phyloP scores from a whole-genome alignment of 208 protist genomes.

The Phytomonas sp. region DNA sequence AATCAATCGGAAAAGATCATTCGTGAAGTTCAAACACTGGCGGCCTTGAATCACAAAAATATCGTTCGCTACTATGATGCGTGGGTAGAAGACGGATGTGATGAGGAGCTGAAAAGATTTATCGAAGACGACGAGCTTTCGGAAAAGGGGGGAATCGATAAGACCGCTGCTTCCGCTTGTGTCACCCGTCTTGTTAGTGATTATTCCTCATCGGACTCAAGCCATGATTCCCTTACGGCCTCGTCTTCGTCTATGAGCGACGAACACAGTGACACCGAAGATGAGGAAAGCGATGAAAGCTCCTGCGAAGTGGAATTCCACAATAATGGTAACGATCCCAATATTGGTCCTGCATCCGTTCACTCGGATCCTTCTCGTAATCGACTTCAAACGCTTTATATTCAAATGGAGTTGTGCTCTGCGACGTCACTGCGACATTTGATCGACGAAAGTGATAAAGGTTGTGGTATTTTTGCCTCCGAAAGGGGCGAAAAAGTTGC shows the following conservation, averaged over 20 bases:
- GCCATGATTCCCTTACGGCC: slow-evolving; percentile 1
- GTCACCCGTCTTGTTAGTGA: background rate
- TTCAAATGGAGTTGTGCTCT: slow-evolving; percentile 85
- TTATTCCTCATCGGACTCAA: slow-evolving; percentile 15
- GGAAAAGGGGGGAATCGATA: slow-evolving; percentile 14
- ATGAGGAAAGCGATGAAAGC: background rate
- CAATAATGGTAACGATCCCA: background rate
- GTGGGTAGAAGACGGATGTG: slow-evolving; percentile 80
- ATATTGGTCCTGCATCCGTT: background rate
- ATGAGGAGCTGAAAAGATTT: slow-evolving; percentile 61
- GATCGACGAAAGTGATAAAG: slow-evolving; percentile 56
- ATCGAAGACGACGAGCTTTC: slow-evolving; percentile 31
- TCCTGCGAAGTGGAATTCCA: background rate
- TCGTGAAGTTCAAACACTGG: slow-evolving; percentile 74
- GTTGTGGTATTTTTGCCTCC: slow-evolving; percentile 32
- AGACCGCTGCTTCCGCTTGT: background rate
- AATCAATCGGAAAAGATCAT: slow-evolving; percentile 49
- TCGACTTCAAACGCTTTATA: slow-evolving; percentile 65
- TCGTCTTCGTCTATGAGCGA: slow-evolving; percentile 10
- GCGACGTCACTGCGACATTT: slow-evolving; percentile 58
- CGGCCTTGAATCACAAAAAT: slow-evolving; percentile 69
- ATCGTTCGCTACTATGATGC: slow-evolving; percentile 88
- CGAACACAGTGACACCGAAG: slow-evolving; percentile 5
- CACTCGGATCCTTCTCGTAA: background rate
- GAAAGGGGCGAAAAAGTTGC: slow-evolving; percentile 50